These are phyloP conservation scores for Streptanthus diversifolius DNA, from an alignment of 345 rosid genomes.

Conservation along the genomic window DNA sequence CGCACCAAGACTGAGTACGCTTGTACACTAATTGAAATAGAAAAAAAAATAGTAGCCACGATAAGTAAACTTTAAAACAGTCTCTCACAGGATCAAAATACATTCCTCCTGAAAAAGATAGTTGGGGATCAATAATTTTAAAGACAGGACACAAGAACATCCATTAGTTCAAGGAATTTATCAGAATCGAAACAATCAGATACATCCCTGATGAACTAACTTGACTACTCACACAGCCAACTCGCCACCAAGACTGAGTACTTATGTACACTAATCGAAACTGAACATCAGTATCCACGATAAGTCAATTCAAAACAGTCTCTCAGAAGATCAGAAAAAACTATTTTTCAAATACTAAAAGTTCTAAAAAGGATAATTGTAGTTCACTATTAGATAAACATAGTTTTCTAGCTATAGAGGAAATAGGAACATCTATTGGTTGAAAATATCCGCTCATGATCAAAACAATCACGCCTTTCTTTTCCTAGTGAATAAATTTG, in stretches of 20 bases:
- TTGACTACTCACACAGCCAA: conserved; percentile 73
- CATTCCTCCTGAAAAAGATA: neutral
- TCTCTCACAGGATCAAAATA: neutral
- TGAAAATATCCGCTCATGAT: neutral
- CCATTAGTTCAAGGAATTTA: neutral
- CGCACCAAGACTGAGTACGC: conserved; percentile 64
- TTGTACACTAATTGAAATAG: conserved; percentile 50
- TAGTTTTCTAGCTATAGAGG: neutral
- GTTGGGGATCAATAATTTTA: neutral
- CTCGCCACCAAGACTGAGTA: conserved; percentile 66
- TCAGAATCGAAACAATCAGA: neutral
- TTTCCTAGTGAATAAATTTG: neutral
- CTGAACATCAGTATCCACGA: neutral
- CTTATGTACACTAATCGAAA: conserved; percentile 53
- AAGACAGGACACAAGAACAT: neutral
- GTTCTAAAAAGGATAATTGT: neutral
- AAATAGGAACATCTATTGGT: neutral
- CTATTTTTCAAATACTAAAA: neutral
- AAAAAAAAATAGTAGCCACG: neutral
- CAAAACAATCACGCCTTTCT: neutral
- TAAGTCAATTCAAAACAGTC: neutral
- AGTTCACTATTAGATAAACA: neutral
- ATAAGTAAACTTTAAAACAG: neutral
- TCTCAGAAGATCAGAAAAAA: neutral
- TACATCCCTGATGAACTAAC: neutral